phyloP scores from a whole-genome alignment of 192 early-diverging fungal species.

The Radiomyces spectabilis region DNA sequence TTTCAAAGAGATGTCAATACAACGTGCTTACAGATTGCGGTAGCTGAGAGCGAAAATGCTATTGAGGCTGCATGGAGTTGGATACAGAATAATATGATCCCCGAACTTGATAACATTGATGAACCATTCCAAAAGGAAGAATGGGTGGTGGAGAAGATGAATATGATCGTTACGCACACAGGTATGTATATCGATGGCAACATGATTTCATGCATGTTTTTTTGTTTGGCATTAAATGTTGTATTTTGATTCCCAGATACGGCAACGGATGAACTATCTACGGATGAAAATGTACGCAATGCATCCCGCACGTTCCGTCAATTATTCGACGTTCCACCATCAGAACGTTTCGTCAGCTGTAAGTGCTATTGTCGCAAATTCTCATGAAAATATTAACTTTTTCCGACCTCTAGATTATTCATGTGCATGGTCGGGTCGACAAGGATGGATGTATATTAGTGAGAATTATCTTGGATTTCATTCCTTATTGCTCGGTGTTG shows the following conservation, averaged over 20 bases:
- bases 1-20: constrained; percentile 52
- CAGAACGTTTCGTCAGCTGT: constrained; percentile 90
- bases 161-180: constrained; percentile 73
- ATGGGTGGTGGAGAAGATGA: constrained; percentile 87
- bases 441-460: constrained; percentile 98
- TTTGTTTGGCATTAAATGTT: background rate
- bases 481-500: constrained; percentile 86
- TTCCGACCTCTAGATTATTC: constrained; percentile 62
- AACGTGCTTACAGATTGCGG: constrained; percentile 75
- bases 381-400: background rate
- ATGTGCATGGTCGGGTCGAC: constrained; percentile 77
- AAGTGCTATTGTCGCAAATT: constrained; percentile 7
- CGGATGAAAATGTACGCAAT: constrained; percentile 80
- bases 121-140: constrained; percentile 72
- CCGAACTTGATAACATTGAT: constrained; percentile 65
- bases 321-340: constrained; percentile 71
- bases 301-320: constrained; percentile 86
- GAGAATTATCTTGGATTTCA: constrained; percentile 93
- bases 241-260: constrained; percentile 36
- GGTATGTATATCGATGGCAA: constrained; percentile 32
- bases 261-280: constrained; percentile 70
- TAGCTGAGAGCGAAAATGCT: constrained; percentile 71
- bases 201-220: background rate
- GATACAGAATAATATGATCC: constrained; percentile 79
- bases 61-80: constrained; percentile 90